Evolutionary conservation across 2,329 filamentous ascomycete genomes (phyloP).

Genomic region (Amauroascus verrucosus): DNA sequence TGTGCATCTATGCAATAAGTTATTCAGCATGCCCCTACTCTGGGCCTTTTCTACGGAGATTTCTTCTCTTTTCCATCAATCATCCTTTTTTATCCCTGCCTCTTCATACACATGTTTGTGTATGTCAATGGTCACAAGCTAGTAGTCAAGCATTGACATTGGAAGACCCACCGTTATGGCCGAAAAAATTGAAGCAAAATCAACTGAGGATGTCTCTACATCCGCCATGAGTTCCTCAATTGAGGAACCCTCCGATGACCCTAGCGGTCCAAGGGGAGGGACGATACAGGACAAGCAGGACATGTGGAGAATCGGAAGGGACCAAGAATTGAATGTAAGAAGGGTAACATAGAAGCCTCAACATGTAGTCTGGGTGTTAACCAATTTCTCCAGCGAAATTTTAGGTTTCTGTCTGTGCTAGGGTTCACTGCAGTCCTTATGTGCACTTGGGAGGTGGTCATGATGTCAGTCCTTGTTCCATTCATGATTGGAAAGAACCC

Average conservation of each 20-base stretch:
- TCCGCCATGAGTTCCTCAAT: background rate
- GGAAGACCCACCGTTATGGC: background rate
- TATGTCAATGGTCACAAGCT: background rate
- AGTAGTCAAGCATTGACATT: background rate
- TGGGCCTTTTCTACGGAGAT: background rate
- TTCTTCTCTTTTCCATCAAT: background rate
- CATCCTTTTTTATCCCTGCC: background rate
- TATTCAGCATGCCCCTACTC: background rate
- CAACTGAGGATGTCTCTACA: background rate
- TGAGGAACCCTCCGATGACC: background rate
- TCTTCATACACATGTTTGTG: background rate
- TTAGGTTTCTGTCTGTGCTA: slow-evolving; percentile 27
- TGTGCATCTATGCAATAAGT: background rate
- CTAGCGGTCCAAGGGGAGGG: slow-evolving; percentile 13
- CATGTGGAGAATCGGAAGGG: slow-evolving; percentile 27
- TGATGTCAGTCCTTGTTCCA: slow-evolving; percentile 9
- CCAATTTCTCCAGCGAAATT: slow-evolving; percentile 25
- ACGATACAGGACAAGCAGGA: slow-evolving; percentile 25
- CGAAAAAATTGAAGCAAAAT: background rate
- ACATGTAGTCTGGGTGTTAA: background rate
- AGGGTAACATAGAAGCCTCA: background rate
- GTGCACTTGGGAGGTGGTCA: slow-evolving; percentile 14
- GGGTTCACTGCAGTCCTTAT: slow-evolving; percentile 23
- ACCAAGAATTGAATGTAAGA: slow-evolving; percentile 26
- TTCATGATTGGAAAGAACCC: background rate